Percentiles rank a stretch among this genome's conserved stretches.
phyloP scores from a whole-genome alignment of 2,329 filamentous ascomycete species.

The Didymella arachidicola region DNA sequence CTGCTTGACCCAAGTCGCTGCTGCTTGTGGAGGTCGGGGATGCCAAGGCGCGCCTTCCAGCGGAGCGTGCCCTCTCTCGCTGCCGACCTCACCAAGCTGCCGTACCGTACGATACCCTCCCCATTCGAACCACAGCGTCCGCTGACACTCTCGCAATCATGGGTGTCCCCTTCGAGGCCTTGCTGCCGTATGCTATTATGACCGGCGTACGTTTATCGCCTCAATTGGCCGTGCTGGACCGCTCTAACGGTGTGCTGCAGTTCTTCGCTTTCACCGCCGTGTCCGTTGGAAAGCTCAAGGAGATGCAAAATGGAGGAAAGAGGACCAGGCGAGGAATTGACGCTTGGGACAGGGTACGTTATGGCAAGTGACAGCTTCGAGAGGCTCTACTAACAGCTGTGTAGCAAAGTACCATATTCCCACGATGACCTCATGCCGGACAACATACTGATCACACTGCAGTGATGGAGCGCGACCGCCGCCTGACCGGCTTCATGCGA shows the following conservation, averaged over 20 bases:
- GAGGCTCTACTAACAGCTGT: conserved; percentile 51
- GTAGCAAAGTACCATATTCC: conserved; percentile 62
- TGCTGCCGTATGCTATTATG: conserved; percentile 71
- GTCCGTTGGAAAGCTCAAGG: conserved; percentile 64
- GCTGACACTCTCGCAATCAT: conserved; percentile 54
- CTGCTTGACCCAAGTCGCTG: conserved; percentile 38
- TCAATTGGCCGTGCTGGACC: conserved; percentile 18
- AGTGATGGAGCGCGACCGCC: conserved; percentile 73
- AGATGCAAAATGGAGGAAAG: conserved; percentile 70
- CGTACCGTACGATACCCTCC: conserved; percentile 21
- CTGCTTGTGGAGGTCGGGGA: conserved; percentile 35
- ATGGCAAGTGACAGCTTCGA: conserved; percentile 14
- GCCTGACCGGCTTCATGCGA: conserved; percentile 67
- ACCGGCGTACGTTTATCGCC: conserved; percentile 59
- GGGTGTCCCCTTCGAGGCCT: conserved; percentile 72
- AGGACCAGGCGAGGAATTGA: conserved; percentile 66
- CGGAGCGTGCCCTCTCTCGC: conserved; percentile 18
- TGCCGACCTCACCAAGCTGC: conserved; percentile 21
- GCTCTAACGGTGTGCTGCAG: conserved; percentile 50
- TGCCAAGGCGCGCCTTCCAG: conserved; percentile 22
- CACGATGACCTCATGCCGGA: conserved; percentile 43
- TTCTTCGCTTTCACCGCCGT: conserved; percentile 68
- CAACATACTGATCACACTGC: conserved; percentile 41
- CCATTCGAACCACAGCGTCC: conserved; percentile 32
- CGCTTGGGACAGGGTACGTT: conserved; percentile 69